Base-by-base conservation (phyloP, 2,329 filamentous ascomycete genomes). In the Monosporascus sp. region DNA sequence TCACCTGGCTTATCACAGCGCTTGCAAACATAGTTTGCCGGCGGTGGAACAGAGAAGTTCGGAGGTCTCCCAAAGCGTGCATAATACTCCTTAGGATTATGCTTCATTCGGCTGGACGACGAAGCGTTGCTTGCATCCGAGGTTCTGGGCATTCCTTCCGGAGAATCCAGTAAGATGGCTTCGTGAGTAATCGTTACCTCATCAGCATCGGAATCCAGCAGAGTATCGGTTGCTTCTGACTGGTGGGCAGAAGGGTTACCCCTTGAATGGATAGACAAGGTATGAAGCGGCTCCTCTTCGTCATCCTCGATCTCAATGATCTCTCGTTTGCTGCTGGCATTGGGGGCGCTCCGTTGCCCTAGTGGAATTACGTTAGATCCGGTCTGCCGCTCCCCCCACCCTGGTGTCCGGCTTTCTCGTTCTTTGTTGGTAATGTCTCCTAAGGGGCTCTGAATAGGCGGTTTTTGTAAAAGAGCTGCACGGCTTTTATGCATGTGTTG, bases 1-100 rank as follows among this genome's bases (percentile, higher is more conserved):
- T 58, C 61, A 68, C 71, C 70, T 59, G 58, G 55, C 14, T 60
- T 19, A 14, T 58, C 24, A 53, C 71, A 73, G 44, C 68, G 67
- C 8, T 62, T 64, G 53, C 71, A 73, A 24, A 65, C 49, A 52
- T 71, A 71, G 8, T 38, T 43, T 9, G 43, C 36, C 2, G 55
- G 50, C 1, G 55, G 59, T 8, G 45, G 52, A 11, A 11, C 2
- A 11, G 44, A 49, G 16, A 48, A n/a, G 40, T 55, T 34, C 31
- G 31, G 31, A 34, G 11, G 0, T 11, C 31, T 1, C 3, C 31
- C 31, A 14, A 11, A 34, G 9, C 31, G 31, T 34, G 31, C 50
- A 4, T 48, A 24, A 20, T 26, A 36, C 3, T 7, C 38, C 20
- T 34, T 16, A 7, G 36, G 31, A 38, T 49, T 52, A 3, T 17